These are phyloP conservation scores for Tuber brumale DNA, from an alignment of 495 filamentous ascomycete genomes.

Conservation along the genomic window DNA sequence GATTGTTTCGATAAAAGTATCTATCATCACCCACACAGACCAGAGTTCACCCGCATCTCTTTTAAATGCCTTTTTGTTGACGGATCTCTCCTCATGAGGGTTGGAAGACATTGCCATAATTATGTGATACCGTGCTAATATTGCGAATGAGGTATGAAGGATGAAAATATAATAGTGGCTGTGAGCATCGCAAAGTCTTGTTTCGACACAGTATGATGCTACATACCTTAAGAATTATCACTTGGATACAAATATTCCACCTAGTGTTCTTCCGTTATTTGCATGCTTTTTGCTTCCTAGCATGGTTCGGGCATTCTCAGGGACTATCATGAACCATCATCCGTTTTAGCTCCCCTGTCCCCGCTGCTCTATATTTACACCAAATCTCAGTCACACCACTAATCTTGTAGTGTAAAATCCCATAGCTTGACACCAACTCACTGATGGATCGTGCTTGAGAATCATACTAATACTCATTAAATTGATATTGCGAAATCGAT, in stretches of 20 bases:
- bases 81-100: not conserved
- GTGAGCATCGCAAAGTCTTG: not conserved
- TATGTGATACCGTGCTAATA: not conserved
- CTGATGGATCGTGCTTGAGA: not conserved
- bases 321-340: not conserved
- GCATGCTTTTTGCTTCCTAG: not conserved
- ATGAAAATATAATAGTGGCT: not conserved
- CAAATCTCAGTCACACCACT: not conserved
- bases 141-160: not conserved
- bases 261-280: not conserved
- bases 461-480: not conserved
- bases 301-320: not conserved
- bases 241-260: not conserved
- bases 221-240: not conserved
- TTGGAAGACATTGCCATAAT: not conserved
- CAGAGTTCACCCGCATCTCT: not conserved
- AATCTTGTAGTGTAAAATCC: not conserved
- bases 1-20: not conserved
- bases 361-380: not conserved
- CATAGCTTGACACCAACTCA: not conserved
- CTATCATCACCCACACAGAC: not conserved
- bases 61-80: not conserved
- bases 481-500: not conserved
- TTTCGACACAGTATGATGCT: not conserved
- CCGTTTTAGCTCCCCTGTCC: not conserved